Evolutionary conservation across 768 basidiomycete genomes (phyloP).

Genomic region (Peribolospora baueri): DNA sequence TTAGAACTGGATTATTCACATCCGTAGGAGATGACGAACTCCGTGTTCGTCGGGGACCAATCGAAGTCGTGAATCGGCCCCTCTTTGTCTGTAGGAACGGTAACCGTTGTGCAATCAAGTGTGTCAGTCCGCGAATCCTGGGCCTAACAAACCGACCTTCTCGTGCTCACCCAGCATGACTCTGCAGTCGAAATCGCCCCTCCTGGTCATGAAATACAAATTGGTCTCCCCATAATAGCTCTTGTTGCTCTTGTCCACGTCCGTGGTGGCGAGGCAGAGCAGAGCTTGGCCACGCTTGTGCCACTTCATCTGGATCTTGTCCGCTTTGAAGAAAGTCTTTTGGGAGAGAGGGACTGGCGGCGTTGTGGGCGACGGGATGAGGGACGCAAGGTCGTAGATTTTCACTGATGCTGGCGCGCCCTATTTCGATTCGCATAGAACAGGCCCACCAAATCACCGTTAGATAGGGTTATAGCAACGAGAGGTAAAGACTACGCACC

Average conservation of each 20-base stretch:
- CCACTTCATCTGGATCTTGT: conserved; percentile 85
- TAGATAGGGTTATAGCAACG: not conserved
- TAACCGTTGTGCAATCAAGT: not conserved
- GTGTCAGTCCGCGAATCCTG: not conserved
- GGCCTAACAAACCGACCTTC: not conserved
- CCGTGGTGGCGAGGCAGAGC: conserved; percentile 74
- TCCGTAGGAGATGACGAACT: conserved; percentile 89
- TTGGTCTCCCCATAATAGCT: conserved; percentile 97
- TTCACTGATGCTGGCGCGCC: conserved; percentile 71
- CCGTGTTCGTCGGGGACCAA: conserved; percentile 65
- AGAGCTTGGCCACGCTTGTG: conserved; percentile 81
- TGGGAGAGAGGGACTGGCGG: conserved; percentile 36
- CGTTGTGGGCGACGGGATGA: conserved; percentile 24
- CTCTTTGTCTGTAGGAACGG: conserved; percentile 52
- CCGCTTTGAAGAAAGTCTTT: conserved; percentile 90
- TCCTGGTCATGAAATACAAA: conserved; percentile 69
- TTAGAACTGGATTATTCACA: conserved; percentile 32
- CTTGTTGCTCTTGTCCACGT: conserved; percentile 90
- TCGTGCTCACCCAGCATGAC: conserved; percentile 27
- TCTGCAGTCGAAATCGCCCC: conserved; percentile 79
- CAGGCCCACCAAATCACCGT: not conserved
- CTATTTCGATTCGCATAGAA: conserved; percentile 19
- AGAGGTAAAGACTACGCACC: conserved; percentile 22
- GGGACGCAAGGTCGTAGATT: conserved; percentile 42
- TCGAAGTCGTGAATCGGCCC: conserved; percentile 89